Evolutionary conservation across 2,329 filamentous ascomycete genomes (phyloP).

Genomic region (Epichloe gansuensis): DNA sequence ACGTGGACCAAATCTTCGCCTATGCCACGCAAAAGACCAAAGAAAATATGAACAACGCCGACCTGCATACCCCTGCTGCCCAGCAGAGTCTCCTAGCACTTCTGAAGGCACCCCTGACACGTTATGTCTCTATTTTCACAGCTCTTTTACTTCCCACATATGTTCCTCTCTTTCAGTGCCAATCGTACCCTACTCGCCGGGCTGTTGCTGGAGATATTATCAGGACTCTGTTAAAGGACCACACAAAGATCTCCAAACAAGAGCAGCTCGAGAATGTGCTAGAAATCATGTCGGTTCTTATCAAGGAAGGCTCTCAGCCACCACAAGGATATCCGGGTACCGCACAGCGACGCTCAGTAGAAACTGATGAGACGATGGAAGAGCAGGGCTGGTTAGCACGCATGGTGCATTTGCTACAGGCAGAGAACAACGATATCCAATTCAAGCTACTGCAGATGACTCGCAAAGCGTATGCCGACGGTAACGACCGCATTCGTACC

Average conservation of each 20-base stretch:
- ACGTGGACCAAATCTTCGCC: constrained; percentile 84
- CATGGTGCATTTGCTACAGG: constrained; percentile 77
- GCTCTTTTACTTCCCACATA: constrained; percentile 86
- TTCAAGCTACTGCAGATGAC: constrained; percentile 85
- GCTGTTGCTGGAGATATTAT: constrained; percentile 85
- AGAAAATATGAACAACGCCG: constrained; percentile 88
- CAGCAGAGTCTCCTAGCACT: constrained; percentile 84
- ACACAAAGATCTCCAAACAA: constrained; percentile 63
- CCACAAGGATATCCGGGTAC: constrained; percentile 75
- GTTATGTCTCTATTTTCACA: constrained; percentile 92
- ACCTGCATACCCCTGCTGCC: constrained; percentile 74
- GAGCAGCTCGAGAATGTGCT: constrained; percentile 80
- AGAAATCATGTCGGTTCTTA: constrained; percentile 77
- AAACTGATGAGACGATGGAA: constrained; percentile 95
- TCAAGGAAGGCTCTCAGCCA: constrained; percentile 80
- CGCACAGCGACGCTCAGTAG: constrained; percentile 58
- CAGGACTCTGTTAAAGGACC: constrained; percentile 67
- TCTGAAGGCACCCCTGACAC: constrained; percentile 78
- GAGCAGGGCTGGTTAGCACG: constrained; percentile 95
- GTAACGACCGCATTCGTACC: constrained; percentile 90
- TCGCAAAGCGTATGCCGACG: constrained; percentile 75
- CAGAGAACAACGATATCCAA: constrained; percentile 80
- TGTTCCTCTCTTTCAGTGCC: constrained; percentile 75
- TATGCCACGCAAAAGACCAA: constrained; percentile 79
- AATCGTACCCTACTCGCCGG: constrained; percentile 83